Evolutionary conservation across 2,329 filamentous ascomycete genomes (phyloP).

Genomic region (Parastagonospora nodorum): DNA sequence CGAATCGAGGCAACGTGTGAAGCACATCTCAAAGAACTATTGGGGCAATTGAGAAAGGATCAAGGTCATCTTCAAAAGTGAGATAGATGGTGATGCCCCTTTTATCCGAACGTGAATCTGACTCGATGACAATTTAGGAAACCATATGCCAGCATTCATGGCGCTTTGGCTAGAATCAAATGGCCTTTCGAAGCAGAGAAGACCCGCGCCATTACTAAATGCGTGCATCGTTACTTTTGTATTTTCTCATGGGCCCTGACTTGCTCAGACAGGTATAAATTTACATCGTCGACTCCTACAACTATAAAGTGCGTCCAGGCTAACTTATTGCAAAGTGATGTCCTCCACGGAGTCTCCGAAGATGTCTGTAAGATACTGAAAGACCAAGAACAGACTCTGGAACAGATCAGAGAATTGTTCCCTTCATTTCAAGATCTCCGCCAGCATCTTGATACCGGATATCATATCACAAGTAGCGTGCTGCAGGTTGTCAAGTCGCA

Average conservation of each 20-base stretch:
- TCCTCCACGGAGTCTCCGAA: neutral
- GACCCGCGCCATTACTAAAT: neutral
- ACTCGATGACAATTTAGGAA: neutral
- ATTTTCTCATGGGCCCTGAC: neutral
- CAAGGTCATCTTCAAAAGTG: neutral
- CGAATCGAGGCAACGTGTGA: neutral
- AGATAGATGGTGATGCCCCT: neutral
- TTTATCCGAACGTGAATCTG: neutral
- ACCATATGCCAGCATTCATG: neutral
- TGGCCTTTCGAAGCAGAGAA: neutral
- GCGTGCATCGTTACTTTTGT: neutral
- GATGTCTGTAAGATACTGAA: neutral
- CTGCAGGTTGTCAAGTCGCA: neutral
- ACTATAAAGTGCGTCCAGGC: neutral
- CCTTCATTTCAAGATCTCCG: neutral
- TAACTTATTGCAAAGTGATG: neutral
- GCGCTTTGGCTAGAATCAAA: neutral
- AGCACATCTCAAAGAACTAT: neutral
- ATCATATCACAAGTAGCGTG: neutral
- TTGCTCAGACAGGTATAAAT: neutral
- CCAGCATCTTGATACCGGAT: neutral
- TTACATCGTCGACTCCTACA: neutral
- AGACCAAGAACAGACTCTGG: neutral
- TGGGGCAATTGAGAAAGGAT: neutral
- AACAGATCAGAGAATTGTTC: neutral